Conservation (phyloP, 345 rosid species). For the Hibiscus mutabilis region DNA sequence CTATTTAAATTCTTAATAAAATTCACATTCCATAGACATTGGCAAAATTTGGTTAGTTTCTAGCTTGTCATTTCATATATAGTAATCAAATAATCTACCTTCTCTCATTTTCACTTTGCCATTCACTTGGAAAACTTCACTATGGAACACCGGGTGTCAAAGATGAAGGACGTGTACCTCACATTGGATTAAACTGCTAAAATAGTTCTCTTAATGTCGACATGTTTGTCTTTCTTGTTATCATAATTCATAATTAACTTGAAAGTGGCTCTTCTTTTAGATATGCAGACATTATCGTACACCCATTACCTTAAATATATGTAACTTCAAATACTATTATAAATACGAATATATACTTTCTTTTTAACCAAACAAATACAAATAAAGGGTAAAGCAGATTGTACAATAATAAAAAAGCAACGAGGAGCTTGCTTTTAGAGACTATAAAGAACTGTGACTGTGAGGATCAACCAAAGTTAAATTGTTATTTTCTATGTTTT, state of each 20-base stretch:
- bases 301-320: no score
- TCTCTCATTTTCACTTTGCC: neutral
- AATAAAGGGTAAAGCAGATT: neutral
- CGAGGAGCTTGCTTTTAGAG: slow-evolving; percentile 4
- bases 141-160: neutral
- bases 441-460: neutral
- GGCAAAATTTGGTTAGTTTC: neutral
- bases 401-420: neutral
- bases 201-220: neutral
- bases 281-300: neutral
- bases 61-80: neutral
- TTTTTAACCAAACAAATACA: neutral
- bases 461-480: neutral
- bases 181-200: neutral
- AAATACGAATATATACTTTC: neutral
- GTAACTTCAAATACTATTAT: neutral
- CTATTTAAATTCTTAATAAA: no score
- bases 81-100: neutral
- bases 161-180: neutral
- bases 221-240: neutral
- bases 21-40: no score
- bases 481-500: neutral
- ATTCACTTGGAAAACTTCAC: neutral
- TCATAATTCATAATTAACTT: neutral
- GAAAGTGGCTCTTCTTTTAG: neutral